Conservation (phyloP, 768 basidiomycete species). For the Calocera cornea region DNA sequence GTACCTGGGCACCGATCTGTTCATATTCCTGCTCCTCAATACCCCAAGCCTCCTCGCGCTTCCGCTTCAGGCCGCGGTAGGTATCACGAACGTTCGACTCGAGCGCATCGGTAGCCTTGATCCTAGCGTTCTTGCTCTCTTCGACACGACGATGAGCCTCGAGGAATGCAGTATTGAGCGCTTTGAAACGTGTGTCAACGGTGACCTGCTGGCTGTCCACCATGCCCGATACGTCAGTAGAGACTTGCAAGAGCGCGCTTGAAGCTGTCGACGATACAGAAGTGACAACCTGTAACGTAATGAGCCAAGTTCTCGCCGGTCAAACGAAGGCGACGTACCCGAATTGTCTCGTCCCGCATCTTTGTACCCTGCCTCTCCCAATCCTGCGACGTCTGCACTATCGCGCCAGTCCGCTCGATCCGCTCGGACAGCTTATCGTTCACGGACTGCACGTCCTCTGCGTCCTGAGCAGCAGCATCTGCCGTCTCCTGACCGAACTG, state of each 20-base stretch:
- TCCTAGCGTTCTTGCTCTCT: neutral
- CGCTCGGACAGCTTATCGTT: slow-evolving; percentile 25
- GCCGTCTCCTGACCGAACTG: slow-evolving; percentile 14
- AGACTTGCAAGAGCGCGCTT: slow-evolving; percentile 23
- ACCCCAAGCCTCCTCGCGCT: neutral
- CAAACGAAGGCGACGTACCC: slow-evolving; percentile 33
- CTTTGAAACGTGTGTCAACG: neutral
- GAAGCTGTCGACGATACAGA: neutral
- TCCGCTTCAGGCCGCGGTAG: neutral
- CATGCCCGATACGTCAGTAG: slow-evolving; percentile 35
- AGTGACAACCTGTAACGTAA: neutral
- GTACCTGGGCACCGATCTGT: slow-evolving; percentile 13
- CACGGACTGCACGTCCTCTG: neutral
- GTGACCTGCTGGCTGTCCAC: neutral
- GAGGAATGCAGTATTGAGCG: neutral
- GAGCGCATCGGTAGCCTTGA: slow-evolving; percentile 1
- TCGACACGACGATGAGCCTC: neutral
- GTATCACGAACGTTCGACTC: neutral
- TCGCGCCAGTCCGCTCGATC: slow-evolving; percentile 28
- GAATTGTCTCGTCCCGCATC: slow-evolving; percentile 42
- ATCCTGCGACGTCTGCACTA: slow-evolving; percentile 28
- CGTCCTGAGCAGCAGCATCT: slow-evolving; percentile 5
- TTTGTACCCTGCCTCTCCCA: slow-evolving; percentile 39
- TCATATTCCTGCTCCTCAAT: neutral
- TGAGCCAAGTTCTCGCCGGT: neutral